Conservation (phyloP, 2,329 filamentous ascomycete genomes). For the Aspergillus fischeri region DNA sequence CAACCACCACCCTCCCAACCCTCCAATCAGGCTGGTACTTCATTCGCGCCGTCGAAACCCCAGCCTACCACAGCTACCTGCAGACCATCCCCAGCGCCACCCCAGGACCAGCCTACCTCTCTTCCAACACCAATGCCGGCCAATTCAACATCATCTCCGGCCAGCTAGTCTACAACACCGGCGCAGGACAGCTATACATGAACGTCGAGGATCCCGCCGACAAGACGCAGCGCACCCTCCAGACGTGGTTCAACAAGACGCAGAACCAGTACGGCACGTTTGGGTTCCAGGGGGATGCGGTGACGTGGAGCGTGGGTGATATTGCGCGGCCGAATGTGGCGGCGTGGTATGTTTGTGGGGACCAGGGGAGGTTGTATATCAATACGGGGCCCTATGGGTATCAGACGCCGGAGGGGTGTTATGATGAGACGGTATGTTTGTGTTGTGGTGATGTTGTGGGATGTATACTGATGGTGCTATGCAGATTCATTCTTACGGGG, state of each 20-base stretch:
- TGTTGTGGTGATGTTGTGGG: background rate
- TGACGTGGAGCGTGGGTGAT: slow-evolving; percentile 7
- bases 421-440: slow-evolving; percentile 9
- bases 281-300: slow-evolving; percentile 9
- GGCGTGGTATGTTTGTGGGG: slow-evolving; percentile 9
- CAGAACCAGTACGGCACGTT: slow-evolving; percentile 9
- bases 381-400: slow-evolving; percentile 9
- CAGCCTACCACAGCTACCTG: slow-evolving; percentile 11
- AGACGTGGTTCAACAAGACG: slow-evolving; percentile 10
- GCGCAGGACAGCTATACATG: slow-evolving; percentile 7
- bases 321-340: slow-evolving; percentile 8
- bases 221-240: slow-evolving; percentile 7
- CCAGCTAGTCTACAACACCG: slow-evolving; percentile 9
- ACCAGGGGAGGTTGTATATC: slow-evolving; percentile 4
- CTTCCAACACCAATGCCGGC: slow-evolving; percentile 5
- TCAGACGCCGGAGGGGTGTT: slow-evolving; percentile 7
- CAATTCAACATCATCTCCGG: slow-evolving; percentile 10
- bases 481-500: slow-evolving; percentile 4
- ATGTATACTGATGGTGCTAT: background rate
- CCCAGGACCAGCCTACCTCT: slow-evolving; percentile 3
- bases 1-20: slow-evolving; percentile 4
- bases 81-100: slow-evolving; percentile 6
- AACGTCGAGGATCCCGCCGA: slow-evolving; percentile 6
- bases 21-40: slow-evolving; percentile 8
- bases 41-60: slow-evolving; percentile 7